These are phyloP conservation scores for Trichomonas tenax DNA, from an alignment of 208 protist genomes.

Conservation along the genomic window DNA sequence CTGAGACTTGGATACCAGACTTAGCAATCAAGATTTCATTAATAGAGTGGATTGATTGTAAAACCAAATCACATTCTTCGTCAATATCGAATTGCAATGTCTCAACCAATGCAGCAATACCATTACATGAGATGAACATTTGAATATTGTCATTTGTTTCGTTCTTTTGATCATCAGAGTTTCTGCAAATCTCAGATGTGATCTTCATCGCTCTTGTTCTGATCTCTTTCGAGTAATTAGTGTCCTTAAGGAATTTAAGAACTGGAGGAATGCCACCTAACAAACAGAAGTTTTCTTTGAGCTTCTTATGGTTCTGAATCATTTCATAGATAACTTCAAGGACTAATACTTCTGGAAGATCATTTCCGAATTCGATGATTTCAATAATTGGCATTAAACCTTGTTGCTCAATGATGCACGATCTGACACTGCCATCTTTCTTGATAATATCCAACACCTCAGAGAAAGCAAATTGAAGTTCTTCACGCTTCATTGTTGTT, in stretches of 20 bases:
- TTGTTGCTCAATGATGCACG: not conserved
- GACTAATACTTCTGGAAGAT: not conserved
- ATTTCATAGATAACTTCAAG: not conserved
- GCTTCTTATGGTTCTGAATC: not conserved
- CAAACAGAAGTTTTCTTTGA: slow-evolving; percentile 14
- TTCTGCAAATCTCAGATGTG: not conserved
- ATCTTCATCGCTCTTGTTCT: not conserved
- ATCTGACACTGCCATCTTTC: not conserved
- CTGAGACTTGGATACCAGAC: not conserved
- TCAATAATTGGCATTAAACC: not conserved
- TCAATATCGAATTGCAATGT: not conserved
- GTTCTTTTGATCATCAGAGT: not conserved
- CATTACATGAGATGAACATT: slow-evolving; percentile 13
- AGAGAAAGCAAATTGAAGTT: not conserved
- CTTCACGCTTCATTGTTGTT: not conserved
- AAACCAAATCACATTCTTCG: not conserved
- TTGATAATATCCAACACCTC: not conserved
- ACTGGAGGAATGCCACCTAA: not conserved
- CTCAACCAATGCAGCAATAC: not conserved
- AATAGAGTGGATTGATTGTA: not conserved
- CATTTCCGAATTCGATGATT: not conserved
- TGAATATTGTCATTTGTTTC: not conserved
- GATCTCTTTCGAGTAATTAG: not conserved
- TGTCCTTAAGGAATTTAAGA: not conserved
- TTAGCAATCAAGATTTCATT: not conserved